Conservation (phyloP, 352 stramenopile species). For the Globisporangium nodosum region DNA sequence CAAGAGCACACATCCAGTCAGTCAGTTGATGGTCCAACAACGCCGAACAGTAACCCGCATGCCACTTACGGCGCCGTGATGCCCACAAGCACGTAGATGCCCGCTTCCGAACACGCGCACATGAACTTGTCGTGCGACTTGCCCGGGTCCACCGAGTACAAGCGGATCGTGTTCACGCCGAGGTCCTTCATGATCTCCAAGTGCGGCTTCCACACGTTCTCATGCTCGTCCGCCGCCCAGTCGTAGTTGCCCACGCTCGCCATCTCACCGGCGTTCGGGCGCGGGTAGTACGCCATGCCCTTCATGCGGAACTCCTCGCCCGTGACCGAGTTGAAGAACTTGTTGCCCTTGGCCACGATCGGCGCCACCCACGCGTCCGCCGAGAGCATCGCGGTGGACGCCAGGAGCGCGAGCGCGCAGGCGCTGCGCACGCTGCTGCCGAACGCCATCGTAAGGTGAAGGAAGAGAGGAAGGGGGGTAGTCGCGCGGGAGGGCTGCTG, state of each 20-base stretch:
- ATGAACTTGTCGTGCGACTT: conserved; percentile 75
- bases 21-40: neutral
- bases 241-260: conserved; percentile 51
- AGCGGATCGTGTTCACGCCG: conserved; percentile 56
- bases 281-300: conserved; percentile 67
- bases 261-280: conserved; percentile 53
- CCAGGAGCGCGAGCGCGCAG: conserved; percentile 3
- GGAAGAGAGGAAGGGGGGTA: neutral
- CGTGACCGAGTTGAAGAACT: conserved; percentile 74
- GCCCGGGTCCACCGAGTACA: conserved; percentile 62
- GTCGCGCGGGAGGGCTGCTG: neutral
- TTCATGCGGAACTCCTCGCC: conserved; percentile 66
- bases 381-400: neutral
- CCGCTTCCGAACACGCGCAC: conserved; percentile 53
- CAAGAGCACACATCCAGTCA: neutral
- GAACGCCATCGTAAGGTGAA: conserved; percentile 6
- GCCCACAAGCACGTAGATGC: conserved; percentile 72
- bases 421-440: conserved; percentile 3
- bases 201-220: conserved; percentile 44
- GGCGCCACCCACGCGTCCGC: conserved; percentile 40
- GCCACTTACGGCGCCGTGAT: conserved; percentile 40
- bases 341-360: conserved; percentile 67
- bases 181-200: conserved; percentile 47
- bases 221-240: conserved; percentile 55
- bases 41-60: neutral